These are phyloP conservation scores for Blastobotrys apis DNA, from an alignment of 1,139 yeast genomes.

Conservation along the genomic window DNA sequence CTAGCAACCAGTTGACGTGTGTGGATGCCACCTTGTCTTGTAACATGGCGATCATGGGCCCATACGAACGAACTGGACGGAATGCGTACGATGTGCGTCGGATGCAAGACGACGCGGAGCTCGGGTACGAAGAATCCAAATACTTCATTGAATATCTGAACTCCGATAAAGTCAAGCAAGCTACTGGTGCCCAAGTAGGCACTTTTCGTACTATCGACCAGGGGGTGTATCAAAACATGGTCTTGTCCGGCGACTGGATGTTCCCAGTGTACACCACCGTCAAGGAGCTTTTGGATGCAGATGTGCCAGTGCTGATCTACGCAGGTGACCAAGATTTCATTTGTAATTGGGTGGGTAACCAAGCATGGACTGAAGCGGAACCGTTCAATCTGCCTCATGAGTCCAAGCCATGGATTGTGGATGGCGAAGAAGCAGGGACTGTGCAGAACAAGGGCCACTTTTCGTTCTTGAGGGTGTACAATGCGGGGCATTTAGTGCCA, in stretches of 20 bases:
- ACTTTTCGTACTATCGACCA: conserved; percentile 80
- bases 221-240: conserved; percentile 48
- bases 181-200: conserved; percentile 91
- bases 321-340: conserved; percentile 89
- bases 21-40: conserved; percentile 78
- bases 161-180: conserved; percentile 62
- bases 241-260: conserved; percentile 66
- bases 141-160: conserved; percentile 68
- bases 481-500: conserved; percentile 67
- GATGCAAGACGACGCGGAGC: conserved; percentile 50
- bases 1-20: conserved; percentile 46
- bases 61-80: conserved; percentile 55
- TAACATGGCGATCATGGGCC: conserved; percentile 49
- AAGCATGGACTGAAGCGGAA: conserved; percentile 68
- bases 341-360: conserved; percentile 86
- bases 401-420: conserved; percentile 61
- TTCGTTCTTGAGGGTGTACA: conserved; percentile 54
- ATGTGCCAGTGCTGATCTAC: conserved; percentile 68
- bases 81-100: conserved; percentile 67
- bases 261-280: conserved; percentile 63
- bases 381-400: conserved; percentile 42
- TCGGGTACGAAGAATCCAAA: conserved; percentile 73
- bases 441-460: conserved; percentile 47
- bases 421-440: conserved; percentile 34
- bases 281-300: conserved; percentile 49